Base-by-base conservation (phyloP, 1,284 basidiomycete species). In the Cutaneotrichosporon spelunceum region DNA sequence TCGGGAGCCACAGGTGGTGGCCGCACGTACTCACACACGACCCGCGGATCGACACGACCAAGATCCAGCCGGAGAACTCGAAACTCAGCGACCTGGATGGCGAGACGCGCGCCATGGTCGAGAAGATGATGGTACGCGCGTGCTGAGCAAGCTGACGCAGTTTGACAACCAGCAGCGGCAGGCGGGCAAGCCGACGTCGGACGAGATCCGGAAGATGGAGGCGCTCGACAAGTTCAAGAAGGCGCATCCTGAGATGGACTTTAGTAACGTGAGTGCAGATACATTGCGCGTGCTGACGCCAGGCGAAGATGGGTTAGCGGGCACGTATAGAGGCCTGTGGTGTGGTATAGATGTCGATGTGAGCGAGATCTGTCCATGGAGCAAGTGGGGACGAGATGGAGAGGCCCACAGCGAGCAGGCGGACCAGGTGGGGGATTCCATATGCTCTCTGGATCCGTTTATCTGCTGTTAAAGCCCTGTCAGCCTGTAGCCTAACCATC, bases 101-200 rank as follows among this genome's bases (percentile, higher is more conserved):
- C 2, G 76, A 79, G 64, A 80, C 76, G 30, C 90, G 95, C 69
- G 92, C 91, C 0, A 92, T 99, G 91, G 96, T 99, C 0, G 96
- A 99, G 80, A 99, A 99, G 82, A 99, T 99, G 96, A 99, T 99
- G 95, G 94, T 93, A 80, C 70, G 88, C 74, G 36, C 19, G 26
- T 27, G n/a, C 24, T 13, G 8, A 14, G 16, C 21, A 2, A 3
- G 48, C 62, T 61, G 23, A 64, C 59, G 19, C 16, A 95, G 93
- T 97, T 93, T 71, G 96, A 99, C 78, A 97, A 98, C 72, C 90
- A 93, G 73, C 95, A 98, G 79, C 96, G 93, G 84, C 89, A 94
- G 88, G 86, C 96, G 85, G 94, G 94, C 65, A 92, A 92, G 73
- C 95, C 92, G 8, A 93, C 90, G 2, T 93, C 90, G 0, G 93